Evolutionary conservation across 148 eudicot species (phyloP), one percentile per base, ranked within the genome.

Genomic region (Rhododendron vialii): DNA sequence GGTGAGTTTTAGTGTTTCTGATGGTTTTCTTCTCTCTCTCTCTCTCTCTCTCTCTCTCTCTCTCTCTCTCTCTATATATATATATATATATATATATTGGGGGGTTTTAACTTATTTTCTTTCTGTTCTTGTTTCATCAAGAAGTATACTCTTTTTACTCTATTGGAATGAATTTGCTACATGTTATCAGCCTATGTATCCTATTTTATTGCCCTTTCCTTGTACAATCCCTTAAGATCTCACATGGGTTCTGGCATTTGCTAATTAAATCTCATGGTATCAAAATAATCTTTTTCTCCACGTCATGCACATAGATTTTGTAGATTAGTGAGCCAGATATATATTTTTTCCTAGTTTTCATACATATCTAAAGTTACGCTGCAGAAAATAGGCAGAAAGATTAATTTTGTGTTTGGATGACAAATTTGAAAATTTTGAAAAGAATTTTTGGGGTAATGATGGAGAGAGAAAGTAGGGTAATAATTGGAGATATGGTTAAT

Each of bases 201-300:
- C 22, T 83, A 20, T 47, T 45, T 84, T 48, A 47, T 73, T 48
- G 80, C 28, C 30, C 47, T 71, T 84, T 71, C 79, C n/a, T 50
- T 28, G 47, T 38, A 7, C 7, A 43, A 36, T 63, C 9, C 30
- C 26, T 61, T 38, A 30, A 61, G 78, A 67, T 84, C 63, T 63
- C 79, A 28, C 76, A 65, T 65, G 77, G 33, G 63, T 73, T 83
- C 50, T 73, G 28, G 30, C 85, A 84, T 84, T 84, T 51, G 67
- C 50, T 53, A 45, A 45, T 69, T 45, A 45, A 71, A 83, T 47
- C 20, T 71, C 71, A 33, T 30, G 51, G 33, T 35, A 69, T 30
- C 55, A 48, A 4, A 14, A 2, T 28, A 2, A 43, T 43, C 38
- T 26, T 17, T 30, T 65, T 78, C 26, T 13, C 55, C 59, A 79